Evolutionary conservation across 805 yeast genomes (phyloP).

Genomic region (Saturnispora galanensis): DNA sequence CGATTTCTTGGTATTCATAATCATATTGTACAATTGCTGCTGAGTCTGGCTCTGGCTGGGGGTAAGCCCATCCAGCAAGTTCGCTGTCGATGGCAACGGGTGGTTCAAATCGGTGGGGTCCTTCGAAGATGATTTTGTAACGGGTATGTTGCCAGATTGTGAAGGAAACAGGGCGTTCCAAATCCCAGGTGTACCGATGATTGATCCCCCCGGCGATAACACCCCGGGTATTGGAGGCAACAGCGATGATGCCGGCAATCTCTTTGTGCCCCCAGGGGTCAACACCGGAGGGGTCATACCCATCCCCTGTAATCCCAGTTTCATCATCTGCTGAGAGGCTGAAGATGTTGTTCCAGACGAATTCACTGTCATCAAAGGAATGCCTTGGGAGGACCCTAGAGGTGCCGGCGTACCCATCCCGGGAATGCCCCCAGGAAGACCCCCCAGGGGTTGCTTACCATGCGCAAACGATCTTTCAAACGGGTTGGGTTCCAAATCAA

Average conservation of each 20-base stretch:
- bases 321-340: slow-evolving; percentile 21
- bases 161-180: slow-evolving; percentile 39
- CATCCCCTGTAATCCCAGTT: not conserved
- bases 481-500: slow-evolving; percentile 76
- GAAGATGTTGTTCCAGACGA: slow-evolving; percentile 1
- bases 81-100: not conserved
- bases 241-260: slow-evolving; percentile 22
- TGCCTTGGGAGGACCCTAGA: not conserved
- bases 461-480: slow-evolving; percentile 81
- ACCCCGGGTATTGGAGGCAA: slow-evolving; percentile 40
- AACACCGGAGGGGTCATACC: slow-evolving; percentile 32
- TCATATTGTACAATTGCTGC: slow-evolving; percentile 17
- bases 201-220: slow-evolving; percentile 35
- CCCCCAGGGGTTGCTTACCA: slow-evolving; percentile 9
- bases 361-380: not conserved
- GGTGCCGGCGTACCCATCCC: not conserved
- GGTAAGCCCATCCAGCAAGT: slow-evolving; percentile 2
- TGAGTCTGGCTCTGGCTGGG: slow-evolving; percentile 13
- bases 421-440: not conserved
- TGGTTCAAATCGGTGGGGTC: slow-evolving; percentile 4
- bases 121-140: slow-evolving; percentile 1
- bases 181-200: slow-evolving; percentile 45
- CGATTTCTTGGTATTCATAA: slow-evolving; percentile 30
- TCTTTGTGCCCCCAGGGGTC: slow-evolving; percentile 45
- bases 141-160: no score